These are phyloP conservation scores for Solanum sejunctum DNA, from an alignment of 257 asterid species.

Conservation along the genomic window DNA sequence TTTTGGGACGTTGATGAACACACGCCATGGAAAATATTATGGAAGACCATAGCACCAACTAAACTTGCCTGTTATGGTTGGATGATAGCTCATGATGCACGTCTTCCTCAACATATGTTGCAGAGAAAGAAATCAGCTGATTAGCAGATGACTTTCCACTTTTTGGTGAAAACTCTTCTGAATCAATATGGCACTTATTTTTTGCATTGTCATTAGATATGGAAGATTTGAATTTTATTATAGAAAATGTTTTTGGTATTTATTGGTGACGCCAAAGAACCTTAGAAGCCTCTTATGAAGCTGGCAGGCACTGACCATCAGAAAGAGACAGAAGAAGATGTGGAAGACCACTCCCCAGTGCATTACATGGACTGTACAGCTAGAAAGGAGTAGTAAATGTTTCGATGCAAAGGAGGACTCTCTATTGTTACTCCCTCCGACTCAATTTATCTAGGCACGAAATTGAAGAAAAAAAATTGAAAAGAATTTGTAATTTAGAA, in stretches of 20 bases:
- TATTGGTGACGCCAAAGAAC: background rate
- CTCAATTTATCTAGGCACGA: background rate
- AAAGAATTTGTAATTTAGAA: no score
- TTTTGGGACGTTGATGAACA: no score
- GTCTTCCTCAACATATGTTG: no score
- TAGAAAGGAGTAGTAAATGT: background rate
- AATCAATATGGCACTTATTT: background rate
- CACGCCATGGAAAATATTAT: no score
- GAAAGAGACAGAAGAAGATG: background rate
- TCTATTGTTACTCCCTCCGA: background rate
- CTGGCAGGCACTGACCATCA: background rate
- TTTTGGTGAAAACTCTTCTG: background rate
- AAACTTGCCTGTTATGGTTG: no score
- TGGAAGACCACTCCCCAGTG: background rate
- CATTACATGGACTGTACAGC: background rate
- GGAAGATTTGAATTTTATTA: background rate
- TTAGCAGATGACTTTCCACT: no score
- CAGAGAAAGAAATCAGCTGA: no score
- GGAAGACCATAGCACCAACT: no score
- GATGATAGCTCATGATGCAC: no score
- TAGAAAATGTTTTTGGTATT: background rate
- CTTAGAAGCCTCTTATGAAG: background rate
- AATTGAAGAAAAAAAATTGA: no score
- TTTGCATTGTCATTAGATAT: background rate
- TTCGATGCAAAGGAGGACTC: background rate